Base-by-base conservation (phyloP, 169 alveolate species). In the Eimeria zaria region DNA sequence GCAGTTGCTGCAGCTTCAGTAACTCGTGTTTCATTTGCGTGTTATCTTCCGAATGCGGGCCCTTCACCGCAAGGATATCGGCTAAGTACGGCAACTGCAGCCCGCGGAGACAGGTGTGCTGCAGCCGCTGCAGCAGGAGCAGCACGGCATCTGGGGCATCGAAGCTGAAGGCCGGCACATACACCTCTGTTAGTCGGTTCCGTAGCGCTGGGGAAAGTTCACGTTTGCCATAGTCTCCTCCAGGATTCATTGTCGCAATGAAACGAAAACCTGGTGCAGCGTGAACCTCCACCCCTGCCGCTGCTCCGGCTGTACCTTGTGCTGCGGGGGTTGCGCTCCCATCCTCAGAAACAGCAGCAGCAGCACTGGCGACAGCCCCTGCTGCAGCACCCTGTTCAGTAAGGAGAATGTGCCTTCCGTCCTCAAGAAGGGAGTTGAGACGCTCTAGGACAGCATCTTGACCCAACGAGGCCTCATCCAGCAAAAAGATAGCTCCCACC, bases 211-310 rank as follows among this genome's bases (percentile, higher is more conserved):
- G 99, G 51, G 99, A 98, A 33, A 99, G 98, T 97, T 99, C 99
- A 96, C 99, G 99, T 98, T 99, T 99, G 33, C 99, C 99, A 97
- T 98, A 99, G 97, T 99, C 99, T 39, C 99, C 99, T 51, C 99
- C 99, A 58, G 99, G 99, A 97, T 99, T 99, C 99, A 99, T 99
- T 27, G 99, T 99, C n/a, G 99, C 99, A 73, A 99, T 98, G 53
- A 99, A 98, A 36, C 99, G 98, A 97, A 99, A 99, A 67, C 98
- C 97, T 39, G 97, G 98, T 11, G 99, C 99, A 73, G 96, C 97
- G 55, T 98, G 95, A 51, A 96, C 96, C 46, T 60, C 62, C 51
- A 85, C 93, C 27, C 60, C 93, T 5, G 91, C 95, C 39, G 91
- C 36, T 12, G 96, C 97, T 95, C 96, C 96, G 89, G 96, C 97